Evolutionary conservation across 2,329 filamentous ascomycete genomes (phyloP), one percentile per base, ranked within the genome.

Genomic region (Lojkania enalia): DNA sequence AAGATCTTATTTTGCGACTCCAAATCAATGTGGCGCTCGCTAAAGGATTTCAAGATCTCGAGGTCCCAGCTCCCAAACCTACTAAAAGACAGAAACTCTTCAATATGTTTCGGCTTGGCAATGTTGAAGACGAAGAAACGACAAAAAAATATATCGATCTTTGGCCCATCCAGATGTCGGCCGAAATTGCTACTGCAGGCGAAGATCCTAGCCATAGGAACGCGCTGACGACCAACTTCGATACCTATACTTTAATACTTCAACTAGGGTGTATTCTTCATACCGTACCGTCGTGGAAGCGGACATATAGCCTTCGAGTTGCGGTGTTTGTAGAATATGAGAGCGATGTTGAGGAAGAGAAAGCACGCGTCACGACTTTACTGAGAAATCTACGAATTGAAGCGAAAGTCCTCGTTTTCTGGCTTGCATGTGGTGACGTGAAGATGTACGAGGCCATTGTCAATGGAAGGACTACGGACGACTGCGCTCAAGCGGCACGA

Each of bases 161-260:
- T 3, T 95, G 90, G 90, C 90, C 90, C 0, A 94, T 95, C 41
- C 90, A 95, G 55, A 95, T 95, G 88, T 92, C 89, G 4, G 89
- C 89, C 1, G 88, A 92, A 58, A 81, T 94, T 23, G 81, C 83
- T 0, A 76, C 85, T 1, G 83, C 42, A 12, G 60, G 61, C 4
- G 64, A 52, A 79, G 61, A 64, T 25, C 54, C 58, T 3, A 55
- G 54, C 9, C 79, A 78, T 48, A 73, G 78, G 49, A 83, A 82
- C 57, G 77, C 94, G 4, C 69, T 92, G 42, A 95, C 90, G 0
- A 94, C 88, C 0, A 95, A 95, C 55, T 95, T 95, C 65, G 90
- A 95, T 66, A 95, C 90, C 0, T 95, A 90, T 78, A 82, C 89
- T 0, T 75, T 95, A n/a, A 94, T 95, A 47, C 75, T 95, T 3